These are phyloP conservation scores for Carex scoparia DNA, from an alignment of 176 grass and related monocot species.

Conservation along the genomic window DNA sequence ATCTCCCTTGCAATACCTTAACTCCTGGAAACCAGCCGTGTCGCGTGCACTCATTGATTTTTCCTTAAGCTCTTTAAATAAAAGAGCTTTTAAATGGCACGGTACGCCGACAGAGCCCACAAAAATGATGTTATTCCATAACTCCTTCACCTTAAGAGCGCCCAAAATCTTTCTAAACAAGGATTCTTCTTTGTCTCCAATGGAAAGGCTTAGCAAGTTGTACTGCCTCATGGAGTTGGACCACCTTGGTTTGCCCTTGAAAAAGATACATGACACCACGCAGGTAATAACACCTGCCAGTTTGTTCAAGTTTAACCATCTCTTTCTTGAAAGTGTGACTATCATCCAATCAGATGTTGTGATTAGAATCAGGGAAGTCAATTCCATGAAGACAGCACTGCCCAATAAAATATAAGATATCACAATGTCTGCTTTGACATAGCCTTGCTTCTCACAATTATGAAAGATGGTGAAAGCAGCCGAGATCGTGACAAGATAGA, in stretches of 20 bases:
- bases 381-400: slow-evolving; percentile 29
- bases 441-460: not conserved
- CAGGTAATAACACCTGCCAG: not conserved
- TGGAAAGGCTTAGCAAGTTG: slow-evolving; percentile 14
- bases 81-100: slow-evolving; percentile 12
- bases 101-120: not conserved
- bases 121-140: not conserved
- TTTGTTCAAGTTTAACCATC: not conserved
- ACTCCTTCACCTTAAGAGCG: not conserved
- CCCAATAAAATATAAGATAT: slow-evolving; percentile 37
- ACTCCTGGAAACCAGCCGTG: not conserved
- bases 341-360: slow-evolving; percentile 27
- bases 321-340: not conserved
- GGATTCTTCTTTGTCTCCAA: slow-evolving; percentile 10
- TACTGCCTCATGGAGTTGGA: slow-evolving; percentile 37
- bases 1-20: not conserved
- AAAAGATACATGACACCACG: not conserved
- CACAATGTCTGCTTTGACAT: slow-evolving; percentile 18
- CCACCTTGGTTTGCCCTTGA: slow-evolving; percentile 21
- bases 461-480: not conserved
- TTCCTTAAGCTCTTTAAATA: slow-evolving; percentile 30
- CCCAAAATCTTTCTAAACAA: not conserved
- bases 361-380: slow-evolving; percentile 16
- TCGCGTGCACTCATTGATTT: not conserved
- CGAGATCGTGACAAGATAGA: not conserved